A percentile compares a stretch with the other conserved stretches of the same genome.
These are phyloP conservation scores for Syncephalastrum sp. DNA, from an alignment of 371 early-diverging fungal genomes.

Conservation along the genomic window DNA sequence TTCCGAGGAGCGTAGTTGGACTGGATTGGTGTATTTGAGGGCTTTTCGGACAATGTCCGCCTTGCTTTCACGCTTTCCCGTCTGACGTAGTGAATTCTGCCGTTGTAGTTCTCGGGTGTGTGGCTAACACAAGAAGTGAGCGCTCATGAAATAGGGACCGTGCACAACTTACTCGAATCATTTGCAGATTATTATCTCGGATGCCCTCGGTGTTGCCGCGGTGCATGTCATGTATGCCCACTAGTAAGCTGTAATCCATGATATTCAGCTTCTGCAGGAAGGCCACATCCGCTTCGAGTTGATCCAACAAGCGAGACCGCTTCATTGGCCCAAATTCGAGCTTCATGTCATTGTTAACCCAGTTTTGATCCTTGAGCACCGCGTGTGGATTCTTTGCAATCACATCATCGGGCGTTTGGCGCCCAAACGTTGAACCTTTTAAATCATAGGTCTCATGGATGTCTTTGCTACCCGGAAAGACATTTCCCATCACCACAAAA, in stretches of 20 bases:
- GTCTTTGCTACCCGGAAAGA: constrained; percentile 92
- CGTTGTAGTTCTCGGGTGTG: constrained; percentile 33
- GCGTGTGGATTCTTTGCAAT: constrained; percentile 71
- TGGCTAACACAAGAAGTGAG: background rate
- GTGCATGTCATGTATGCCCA: constrained; percentile 86
- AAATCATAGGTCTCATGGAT: constrained; percentile 93
- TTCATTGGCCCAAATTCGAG: constrained; percentile 83
- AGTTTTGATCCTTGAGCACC: constrained; percentile 94
- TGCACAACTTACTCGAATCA: constrained; percentile 8
- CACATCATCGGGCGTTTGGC: constrained; percentile 63
- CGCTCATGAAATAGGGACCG: no score
- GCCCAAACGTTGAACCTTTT: constrained; percentile 60
- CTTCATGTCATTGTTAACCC: constrained; percentile 67
- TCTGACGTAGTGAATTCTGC: constrained; percentile 24
- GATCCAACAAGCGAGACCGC: constrained; percentile 67
- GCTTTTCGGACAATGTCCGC: constrained; percentile 67
- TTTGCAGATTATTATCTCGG: constrained; percentile 78
- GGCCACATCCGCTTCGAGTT: constrained; percentile 80
- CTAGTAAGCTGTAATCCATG: constrained; percentile 96
- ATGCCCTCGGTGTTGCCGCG: constrained; percentile 84
- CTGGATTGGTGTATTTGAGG: constrained; percentile 71
- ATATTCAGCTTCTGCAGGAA: constrained; percentile 77
- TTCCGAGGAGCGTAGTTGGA: constrained; percentile 53
- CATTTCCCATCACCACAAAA: constrained; percentile 98
- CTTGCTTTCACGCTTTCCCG: constrained; percentile 50